These are phyloP conservation scores for Nicotiana knightiana DNA, from an alignment of 257 asterid species.

Conservation along the genomic window DNA sequence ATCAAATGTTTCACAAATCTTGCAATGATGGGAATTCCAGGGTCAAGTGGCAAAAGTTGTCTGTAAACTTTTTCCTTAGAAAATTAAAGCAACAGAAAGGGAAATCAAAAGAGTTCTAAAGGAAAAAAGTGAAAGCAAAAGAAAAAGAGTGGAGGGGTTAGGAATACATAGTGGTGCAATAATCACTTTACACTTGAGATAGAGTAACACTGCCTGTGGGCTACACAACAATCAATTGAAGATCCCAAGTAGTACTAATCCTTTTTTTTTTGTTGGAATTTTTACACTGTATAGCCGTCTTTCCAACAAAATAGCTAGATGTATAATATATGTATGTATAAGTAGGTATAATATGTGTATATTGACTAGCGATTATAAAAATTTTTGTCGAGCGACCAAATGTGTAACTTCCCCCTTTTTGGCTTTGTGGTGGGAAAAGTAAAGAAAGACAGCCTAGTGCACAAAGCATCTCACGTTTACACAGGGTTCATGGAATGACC, in stretches of 20 bases:
- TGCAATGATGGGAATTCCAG: not conserved
- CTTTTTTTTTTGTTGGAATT: not conserved
- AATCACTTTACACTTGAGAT: not conserved
- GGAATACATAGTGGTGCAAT: not conserved
- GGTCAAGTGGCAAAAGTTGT: not conserved
- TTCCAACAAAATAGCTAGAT: too few relatives aligned
- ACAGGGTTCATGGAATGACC: too few relatives aligned
- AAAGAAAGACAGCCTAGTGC: too few relatives aligned
- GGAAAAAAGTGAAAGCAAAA: not conserved
- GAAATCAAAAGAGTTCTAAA: not conserved
- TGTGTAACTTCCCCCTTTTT: too few relatives aligned
- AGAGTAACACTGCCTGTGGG: not conserved
- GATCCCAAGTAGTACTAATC: not conserved
- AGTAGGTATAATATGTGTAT: too few relatives aligned
- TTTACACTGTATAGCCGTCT: too few relatives aligned
- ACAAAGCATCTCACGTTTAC: too few relatives aligned
- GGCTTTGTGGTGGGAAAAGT: too few relatives aligned
- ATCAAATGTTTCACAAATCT: not conserved
- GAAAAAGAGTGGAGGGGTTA: not conserved
- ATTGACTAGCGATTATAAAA: too few relatives aligned
- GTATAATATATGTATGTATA: too few relatives aligned
- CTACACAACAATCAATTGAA: slow-evolving; percentile 4
- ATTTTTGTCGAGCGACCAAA: too few relatives aligned
- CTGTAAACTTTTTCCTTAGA: not conserved
- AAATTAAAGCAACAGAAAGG: not conserved